Percentiles rank a stretch among this genome's conserved stretches.
Evolutionary conservation across 2,329 filamentous ascomycete species (phyloP).

Genomic region (Fusarium sp.): DNA sequence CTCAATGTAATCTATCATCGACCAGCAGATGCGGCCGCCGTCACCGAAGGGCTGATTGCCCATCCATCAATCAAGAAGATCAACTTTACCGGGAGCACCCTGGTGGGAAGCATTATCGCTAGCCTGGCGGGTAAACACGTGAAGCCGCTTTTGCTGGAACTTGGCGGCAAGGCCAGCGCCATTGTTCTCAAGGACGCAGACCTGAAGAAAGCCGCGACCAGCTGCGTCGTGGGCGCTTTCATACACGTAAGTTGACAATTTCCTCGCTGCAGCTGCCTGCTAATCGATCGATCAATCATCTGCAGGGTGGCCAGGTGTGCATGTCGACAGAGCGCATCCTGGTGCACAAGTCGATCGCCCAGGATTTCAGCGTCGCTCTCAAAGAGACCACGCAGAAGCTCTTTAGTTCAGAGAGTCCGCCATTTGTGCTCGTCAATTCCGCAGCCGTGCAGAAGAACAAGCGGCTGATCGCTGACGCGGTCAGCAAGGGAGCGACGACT

Average conservation of each 20-base stretch:
- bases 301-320: constrained; percentile 76
- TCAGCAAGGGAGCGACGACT: constrained; percentile 70
- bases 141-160: constrained; percentile 83
- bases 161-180: constrained; percentile 83
- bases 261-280: neutral
- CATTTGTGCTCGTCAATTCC: constrained; percentile 71
- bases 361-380: constrained; percentile 57
- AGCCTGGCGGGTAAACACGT: constrained; percentile 75
- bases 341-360: constrained; percentile 53
- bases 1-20: constrained; percentile 77
- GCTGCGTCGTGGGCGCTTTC: constrained; percentile 57
- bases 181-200: constrained; percentile 85
- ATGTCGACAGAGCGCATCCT: constrained; percentile 85
- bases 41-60: constrained; percentile 76
- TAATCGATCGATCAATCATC: neutral
- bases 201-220: constrained; percentile 72
- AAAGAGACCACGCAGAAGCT: constrained; percentile 52
- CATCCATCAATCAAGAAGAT: constrained; percentile 77
- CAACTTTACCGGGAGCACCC: constrained; percentile 84
- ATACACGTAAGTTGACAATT: constrained; percentile 14
- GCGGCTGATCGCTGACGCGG: constrained; percentile 73
- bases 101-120: constrained; percentile 78
- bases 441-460: constrained; percentile 74
- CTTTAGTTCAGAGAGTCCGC: constrained; percentile 67
- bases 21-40: constrained; percentile 71